Conservation (phyloP, 1,139 yeast species). For the Sugiyamaella grinbergsii region DNA sequence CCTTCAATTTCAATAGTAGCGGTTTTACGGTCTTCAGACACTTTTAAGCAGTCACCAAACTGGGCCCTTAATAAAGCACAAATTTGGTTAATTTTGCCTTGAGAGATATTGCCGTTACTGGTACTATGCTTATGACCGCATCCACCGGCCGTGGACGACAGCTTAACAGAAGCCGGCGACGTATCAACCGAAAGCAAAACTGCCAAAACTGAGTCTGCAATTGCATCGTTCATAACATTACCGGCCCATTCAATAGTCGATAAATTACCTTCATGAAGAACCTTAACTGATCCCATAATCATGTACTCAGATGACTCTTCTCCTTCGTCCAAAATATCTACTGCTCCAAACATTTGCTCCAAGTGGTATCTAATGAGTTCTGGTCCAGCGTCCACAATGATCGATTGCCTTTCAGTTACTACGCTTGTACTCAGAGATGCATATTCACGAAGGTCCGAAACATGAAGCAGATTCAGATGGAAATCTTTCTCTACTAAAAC, state of each 20-base stretch:
- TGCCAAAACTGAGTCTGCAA: slow-evolving; percentile 93
- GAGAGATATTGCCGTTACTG: slow-evolving; percentile 32
- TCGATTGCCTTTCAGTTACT: slow-evolving; percentile 76
- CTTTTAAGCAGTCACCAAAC: slow-evolving; percentile 74
- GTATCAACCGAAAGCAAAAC: slow-evolving; percentile 89
- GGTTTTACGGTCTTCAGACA: slow-evolving; percentile 46
- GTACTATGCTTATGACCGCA: slow-evolving; percentile 27
- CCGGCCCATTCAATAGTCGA: slow-evolving; percentile 85
- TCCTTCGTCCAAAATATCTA: slow-evolving; percentile 66
- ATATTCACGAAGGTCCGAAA: slow-evolving; percentile 85
- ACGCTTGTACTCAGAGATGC: slow-evolving; percentile 85
- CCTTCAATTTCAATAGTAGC: slow-evolving; percentile 72
- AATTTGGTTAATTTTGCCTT: slow-evolving; percentile 64
- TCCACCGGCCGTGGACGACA: slow-evolving; percentile 62
- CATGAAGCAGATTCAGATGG: slow-evolving; percentile 76
- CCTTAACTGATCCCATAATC: slow-evolving; percentile 52
- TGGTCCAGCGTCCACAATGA: slow-evolving; percentile 78
- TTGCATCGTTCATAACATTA: slow-evolving; percentile 84
- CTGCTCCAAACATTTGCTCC: slow-evolving; percentile 91
- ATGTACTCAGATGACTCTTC: slow-evolving; percentile 46
- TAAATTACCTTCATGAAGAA: slow-evolving; percentile 36
- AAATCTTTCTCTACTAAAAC: slow-evolving; percentile 90
- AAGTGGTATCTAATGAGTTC: slow-evolving; percentile 85
- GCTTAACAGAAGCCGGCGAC: slow-evolving; percentile 90
- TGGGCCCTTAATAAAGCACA: slow-evolving; percentile 72